phyloP scores from a whole-genome alignment of 352 stramenopile species.

The Phytophthora cryptogea region DNA sequence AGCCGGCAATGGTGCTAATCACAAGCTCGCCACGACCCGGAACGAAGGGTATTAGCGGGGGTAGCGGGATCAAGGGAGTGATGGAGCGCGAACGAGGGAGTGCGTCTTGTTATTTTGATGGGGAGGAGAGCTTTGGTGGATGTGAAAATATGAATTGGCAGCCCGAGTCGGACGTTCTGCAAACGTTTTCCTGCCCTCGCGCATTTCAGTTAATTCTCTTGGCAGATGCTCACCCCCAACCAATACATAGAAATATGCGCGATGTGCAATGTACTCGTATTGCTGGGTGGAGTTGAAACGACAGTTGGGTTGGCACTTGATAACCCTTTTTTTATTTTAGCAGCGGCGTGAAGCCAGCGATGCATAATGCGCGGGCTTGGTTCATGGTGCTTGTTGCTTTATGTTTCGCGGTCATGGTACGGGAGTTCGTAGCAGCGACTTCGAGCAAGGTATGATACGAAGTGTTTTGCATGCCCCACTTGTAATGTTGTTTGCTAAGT shows the following conservation, averaged over 20 bases:
- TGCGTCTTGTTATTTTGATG: constrained; percentile 46
- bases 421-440: not conserved
- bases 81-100: constrained; percentile 24
- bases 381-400: constrained; percentile 12
- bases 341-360: not conserved
- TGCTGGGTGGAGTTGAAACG: constrained; percentile 4
- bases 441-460: constrained; percentile 17
- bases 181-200: constrained; percentile 18
- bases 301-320: constrained; percentile 25
- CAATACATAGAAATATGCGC: constrained; percentile 40
- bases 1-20: constrained; percentile 14
- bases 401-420: not conserved
- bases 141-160: constrained; percentile 55
- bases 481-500: constrained; percentile 8
- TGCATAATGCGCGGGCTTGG: constrained; percentile 9
- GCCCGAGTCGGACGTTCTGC: constrained; percentile 27
- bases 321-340: not conserved
- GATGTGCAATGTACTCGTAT: constrained; percentile 22
- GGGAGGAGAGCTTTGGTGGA: constrained; percentile 34
- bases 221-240: constrained; percentile 10
- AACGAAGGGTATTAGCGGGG: constrained; percentile 18
- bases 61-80: constrained; percentile 25
- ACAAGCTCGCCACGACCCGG: constrained; percentile 16
- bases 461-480: not conserved
- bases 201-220: constrained; percentile 14